phyloP scores from a whole-genome alignment of 768 basidiomycete species.

The Kwoniella newhampshirensis region DNA sequence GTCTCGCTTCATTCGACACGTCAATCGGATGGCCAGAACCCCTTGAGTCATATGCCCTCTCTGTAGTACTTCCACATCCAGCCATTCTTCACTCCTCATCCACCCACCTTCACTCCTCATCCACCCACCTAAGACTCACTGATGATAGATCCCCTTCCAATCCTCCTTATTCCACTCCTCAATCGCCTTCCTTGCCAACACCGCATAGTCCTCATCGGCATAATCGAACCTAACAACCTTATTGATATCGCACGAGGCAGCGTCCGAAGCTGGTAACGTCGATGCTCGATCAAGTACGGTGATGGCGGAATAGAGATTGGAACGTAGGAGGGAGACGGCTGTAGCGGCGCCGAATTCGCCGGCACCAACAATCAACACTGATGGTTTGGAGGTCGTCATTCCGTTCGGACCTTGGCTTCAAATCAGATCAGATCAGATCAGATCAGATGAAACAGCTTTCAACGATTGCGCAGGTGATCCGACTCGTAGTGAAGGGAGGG shows the following conservation, averaged over 20 bases:
- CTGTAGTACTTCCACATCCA: too few species aligned
- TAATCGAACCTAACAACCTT: slow-evolving; percentile 51
- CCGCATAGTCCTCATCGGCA: slow-evolving; percentile 36
- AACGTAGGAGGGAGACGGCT: slow-evolving; percentile 30
- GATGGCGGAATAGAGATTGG: slow-evolving; percentile 14
- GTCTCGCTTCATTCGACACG: too few species aligned
- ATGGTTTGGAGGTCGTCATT: too few species aligned
- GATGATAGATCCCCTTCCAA: slow-evolving; percentile 36
- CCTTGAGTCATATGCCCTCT: too few species aligned
- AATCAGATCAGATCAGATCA: too few species aligned
- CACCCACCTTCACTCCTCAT: too few species aligned
- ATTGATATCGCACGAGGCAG: slow-evolving; percentile 49
- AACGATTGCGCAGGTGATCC: too few species aligned
- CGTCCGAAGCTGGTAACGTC: slow-evolving; percentile 39
- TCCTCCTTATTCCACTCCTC: slow-evolving; percentile 32
- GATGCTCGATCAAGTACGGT: slow-evolving; percentile 42
- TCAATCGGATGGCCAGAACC: background rate
- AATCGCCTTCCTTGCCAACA: slow-evolving; percentile 39
- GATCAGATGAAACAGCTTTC: too few species aligned
- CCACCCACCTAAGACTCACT: slow-evolving; percentile 32
- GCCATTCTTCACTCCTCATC: too few species aligned
- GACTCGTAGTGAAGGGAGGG: too few species aligned
- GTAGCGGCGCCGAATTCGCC: slow-evolving; percentile 39
- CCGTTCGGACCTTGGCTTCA: too few species aligned
- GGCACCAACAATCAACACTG: slow-evolving; percentile 35